Evolutionary conservation across 331 rosid species (phyloP), one percentile per base, ranked within the genome.

Genomic region (Arachis monticola): DNA sequence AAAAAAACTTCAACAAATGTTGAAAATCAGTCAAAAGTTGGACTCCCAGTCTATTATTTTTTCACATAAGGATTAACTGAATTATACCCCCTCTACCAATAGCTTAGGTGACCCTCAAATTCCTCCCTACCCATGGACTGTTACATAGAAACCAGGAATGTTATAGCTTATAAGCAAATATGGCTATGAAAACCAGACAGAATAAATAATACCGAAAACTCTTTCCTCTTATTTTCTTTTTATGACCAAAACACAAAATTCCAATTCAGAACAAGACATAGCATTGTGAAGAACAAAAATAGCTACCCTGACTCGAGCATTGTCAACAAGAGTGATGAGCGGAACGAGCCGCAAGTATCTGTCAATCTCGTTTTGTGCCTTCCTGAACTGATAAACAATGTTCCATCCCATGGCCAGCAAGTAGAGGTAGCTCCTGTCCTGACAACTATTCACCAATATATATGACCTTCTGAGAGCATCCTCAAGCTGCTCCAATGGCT

Each of bases 361-460:
- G 55, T 95, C 99, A 53, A 95, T 95, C 77, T 95, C 99, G 71
- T 88, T 90, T 86, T 95, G 99, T 9, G 97, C 99, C 89, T 88
- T 88, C 64, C 99, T 79, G 86, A 95, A 95, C 67, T 95, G 99
- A 69, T 95, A 95, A 60, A 95, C 97, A 61, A 95, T 88, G 85
- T 90, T 95, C 97, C 99, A 95, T 1, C 99, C 99, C 97, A 95
- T 95, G 42, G 99, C 99, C 32, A 95, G 82, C 82, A 95, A 55
- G 78, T 95, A 95, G 47, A 95, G 91, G 77, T 88, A 95, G 77
- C 99, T 92, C 44, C 95, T 81, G 60, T 92, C 97, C 77, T 92
- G 96, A 81, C 99, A 95, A 75, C 97, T 95, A 58, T 90, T 82
- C 77, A 95, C 92, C 88, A 95, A 83, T 64, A 88, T 77, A 74